phyloP scores from a whole-genome alignment of 1,139 yeast genomes.

The Debaryomyces subglobosus region DNA sequence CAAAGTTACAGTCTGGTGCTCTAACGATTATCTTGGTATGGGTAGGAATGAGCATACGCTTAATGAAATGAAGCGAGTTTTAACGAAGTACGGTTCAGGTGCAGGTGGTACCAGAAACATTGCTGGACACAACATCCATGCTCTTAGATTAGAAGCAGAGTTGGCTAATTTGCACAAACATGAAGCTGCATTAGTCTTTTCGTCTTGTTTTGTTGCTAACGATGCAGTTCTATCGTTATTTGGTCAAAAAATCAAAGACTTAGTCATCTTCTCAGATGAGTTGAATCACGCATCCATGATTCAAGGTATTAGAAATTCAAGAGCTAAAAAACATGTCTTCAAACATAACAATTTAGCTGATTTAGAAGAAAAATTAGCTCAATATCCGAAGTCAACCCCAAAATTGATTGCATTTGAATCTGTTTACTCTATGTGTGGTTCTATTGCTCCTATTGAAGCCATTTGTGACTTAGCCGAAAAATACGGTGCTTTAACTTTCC shows the following conservation, averaged over 20 bases:
- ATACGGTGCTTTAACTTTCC: constrained; percentile 94
- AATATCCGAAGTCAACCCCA: constrained; percentile 83
- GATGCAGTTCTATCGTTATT: constrained; percentile 93
- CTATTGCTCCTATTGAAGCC: constrained; percentile 88
- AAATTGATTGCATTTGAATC: constrained; percentile 96
- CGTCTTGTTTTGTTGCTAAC: constrained; percentile 95
- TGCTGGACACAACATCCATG: constrained; percentile 94
- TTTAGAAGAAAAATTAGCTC: constrained; percentile 74
- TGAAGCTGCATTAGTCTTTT: constrained; percentile 92
- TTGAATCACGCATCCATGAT: constrained; percentile 98
- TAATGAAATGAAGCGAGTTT: constrained; percentile 74
- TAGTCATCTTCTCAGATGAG: constrained; percentile 91
- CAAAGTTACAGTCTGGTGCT: constrained; percentile 97
- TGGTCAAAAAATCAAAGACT: constrained; percentile 86
- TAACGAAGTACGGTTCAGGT: constrained; percentile 94
- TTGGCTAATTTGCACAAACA: constrained; percentile 91
- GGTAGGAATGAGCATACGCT: constrained; percentile 77
- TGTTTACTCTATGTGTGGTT: constrained; percentile 98
- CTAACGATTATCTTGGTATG: constrained; percentile 96
- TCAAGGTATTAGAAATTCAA: constrained; percentile 89
- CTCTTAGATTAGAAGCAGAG: constrained; percentile 82
- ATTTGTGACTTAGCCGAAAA: constrained; percentile 96
- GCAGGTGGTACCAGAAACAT: constrained; percentile 99
- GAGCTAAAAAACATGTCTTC: constrained; percentile 85
- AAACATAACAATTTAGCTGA: constrained; percentile 87